phyloP scores from a whole-genome alignment of 176 grass and related monocot species.

The Phyllostachys edulis region DNA sequence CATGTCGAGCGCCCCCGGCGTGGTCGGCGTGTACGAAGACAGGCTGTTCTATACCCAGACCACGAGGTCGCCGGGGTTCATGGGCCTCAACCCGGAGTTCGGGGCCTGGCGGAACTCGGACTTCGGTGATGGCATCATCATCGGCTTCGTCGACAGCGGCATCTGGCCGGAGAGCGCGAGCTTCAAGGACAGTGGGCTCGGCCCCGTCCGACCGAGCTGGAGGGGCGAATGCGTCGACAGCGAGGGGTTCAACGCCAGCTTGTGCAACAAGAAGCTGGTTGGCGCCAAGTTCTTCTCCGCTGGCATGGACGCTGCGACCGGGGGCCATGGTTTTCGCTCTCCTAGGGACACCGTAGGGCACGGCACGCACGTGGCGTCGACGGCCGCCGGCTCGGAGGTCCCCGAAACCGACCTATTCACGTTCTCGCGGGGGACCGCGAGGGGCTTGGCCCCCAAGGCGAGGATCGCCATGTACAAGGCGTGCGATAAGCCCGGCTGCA shows the following conservation, averaged over 20 bases:
- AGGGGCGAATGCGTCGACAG: slow-evolving; percentile 26
- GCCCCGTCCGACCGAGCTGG: slow-evolving; percentile 9
- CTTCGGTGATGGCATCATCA: slow-evolving; percentile 46
- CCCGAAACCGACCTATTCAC: neutral
- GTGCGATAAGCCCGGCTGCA: neutral
- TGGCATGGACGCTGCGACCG: neutral
- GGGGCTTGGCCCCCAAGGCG: slow-evolving; percentile 31
- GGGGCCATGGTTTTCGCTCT: no score
- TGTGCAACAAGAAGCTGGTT: slow-evolving; percentile 63
- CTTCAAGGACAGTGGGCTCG: slow-evolving; percentile 33
- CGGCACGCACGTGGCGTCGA: slow-evolving; percentile 41
- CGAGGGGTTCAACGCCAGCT: slow-evolving; percentile 36
- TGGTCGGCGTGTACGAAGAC: slow-evolving; percentile 29
- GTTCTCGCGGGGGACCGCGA: neutral
- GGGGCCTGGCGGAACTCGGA: slow-evolving; percentile 17
- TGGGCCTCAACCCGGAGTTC: slow-evolving; percentile 26
- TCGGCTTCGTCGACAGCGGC: slow-evolving; percentile 52
- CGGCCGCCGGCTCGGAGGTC: slow-evolving; percentile 27
- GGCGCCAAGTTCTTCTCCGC: slow-evolving; percentile 51
- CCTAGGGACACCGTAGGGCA: neutral
- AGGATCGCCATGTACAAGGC: slow-evolving; percentile 35
- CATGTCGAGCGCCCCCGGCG: slow-evolving; percentile 30
- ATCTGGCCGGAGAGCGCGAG: slow-evolving; percentile 39
- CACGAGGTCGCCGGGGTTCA: slow-evolving; percentile 48
- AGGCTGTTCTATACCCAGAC: neutral